Percentiles rank a stretch among this genome's conserved stretches.
phyloP scores from a whole-genome alignment of 306 rosid species.

The Trichosanthes cucumerina region DNA sequence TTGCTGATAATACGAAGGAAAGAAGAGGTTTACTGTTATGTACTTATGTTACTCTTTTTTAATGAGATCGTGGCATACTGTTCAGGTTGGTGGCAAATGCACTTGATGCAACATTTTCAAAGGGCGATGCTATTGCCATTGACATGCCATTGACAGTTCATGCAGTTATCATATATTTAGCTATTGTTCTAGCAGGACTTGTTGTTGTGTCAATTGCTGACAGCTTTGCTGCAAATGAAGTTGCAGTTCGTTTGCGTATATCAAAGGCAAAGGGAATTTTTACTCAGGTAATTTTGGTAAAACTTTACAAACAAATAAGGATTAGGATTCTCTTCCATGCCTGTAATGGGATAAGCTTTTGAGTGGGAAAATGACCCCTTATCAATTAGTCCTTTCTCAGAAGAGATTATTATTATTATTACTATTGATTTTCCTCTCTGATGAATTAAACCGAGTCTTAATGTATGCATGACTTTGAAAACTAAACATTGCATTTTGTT shows the following conservation, averaged over 20 bases:
- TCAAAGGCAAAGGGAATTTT: constrained; percentile 77
- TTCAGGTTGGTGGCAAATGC: constrained; percentile 76
- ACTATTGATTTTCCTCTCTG: background rate
- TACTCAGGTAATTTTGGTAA: constrained; percentile 48
- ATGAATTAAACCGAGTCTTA: background rate
- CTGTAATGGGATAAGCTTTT: background rate
- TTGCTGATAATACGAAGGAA: background rate
- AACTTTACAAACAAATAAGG: background rate
- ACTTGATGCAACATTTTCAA: constrained; percentile 48
- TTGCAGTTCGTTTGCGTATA: constrained; percentile 60
- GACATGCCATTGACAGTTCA: constrained; percentile 82
- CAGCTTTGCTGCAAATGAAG: constrained; percentile 75
- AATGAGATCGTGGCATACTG: constrained; percentile 2
- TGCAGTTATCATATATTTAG: constrained; percentile 72
- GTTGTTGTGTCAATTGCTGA: constrained; percentile 87
- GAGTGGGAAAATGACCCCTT: background rate
- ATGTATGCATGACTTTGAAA: background rate
- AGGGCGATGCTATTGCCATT: constrained; percentile 84
- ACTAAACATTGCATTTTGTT: background rate
- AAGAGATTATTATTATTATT: background rate
- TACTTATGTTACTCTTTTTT: background rate
- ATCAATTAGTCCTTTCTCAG: background rate
- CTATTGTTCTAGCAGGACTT: constrained; percentile 64
- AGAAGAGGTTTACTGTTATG: background rate
- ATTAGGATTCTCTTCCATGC: background rate